Evolutionary conservation across 2,329 filamentous ascomycete species (phyloP), one percentile per base, ranked within the genome.

Genomic region (Pseudogymnoascus sp.): DNA sequence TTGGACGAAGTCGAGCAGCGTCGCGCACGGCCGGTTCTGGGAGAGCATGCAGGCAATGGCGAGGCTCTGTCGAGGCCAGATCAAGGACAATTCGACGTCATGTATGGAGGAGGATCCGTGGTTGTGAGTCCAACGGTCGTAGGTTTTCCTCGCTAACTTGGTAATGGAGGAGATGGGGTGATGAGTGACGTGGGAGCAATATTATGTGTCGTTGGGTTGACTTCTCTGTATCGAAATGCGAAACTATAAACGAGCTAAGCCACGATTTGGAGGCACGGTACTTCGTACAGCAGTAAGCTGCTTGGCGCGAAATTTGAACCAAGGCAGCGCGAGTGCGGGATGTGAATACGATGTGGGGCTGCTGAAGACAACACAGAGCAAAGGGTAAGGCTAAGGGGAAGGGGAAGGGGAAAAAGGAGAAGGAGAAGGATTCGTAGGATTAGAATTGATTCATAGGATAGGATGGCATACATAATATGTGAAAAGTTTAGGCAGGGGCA

Each of bases 31-130:
- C 47, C 26, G 47, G 26, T 31, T 53, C 47, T 31, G 26, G 47
- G 47, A 53, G 47, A 56, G 47, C 47, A 56, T 56, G 47, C 47
- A 56, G 47, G 47, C 47, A 56, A 56, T 33, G 47, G 47, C 47
- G 26, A 56, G 47, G 47, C 47, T 56, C 47, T 56, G 26, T 56
- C 47, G 47, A 56, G 47, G 47, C 47, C 47, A 33, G 47, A 31
- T 56, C 47, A 56, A 56, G 47, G 26, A 19, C 47, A 56, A 56
- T 56, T 56, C 47, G 47, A 31, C 47, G 47, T 56, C 47, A 56
- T 56, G 26, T 56, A 53, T 13, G 47, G 26, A 53, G 24, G 26
- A 29, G 26, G 16, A 19, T 33, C 47, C 47, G 47, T 33, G 47
- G 26, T 56, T 56, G 47, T 56, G 47, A 56, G 26, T 33, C 47